phyloP scores from a whole-genome alignment of 2,329 filamentous ascomycete species.

The Aspergillus hiratsukae region DNA sequence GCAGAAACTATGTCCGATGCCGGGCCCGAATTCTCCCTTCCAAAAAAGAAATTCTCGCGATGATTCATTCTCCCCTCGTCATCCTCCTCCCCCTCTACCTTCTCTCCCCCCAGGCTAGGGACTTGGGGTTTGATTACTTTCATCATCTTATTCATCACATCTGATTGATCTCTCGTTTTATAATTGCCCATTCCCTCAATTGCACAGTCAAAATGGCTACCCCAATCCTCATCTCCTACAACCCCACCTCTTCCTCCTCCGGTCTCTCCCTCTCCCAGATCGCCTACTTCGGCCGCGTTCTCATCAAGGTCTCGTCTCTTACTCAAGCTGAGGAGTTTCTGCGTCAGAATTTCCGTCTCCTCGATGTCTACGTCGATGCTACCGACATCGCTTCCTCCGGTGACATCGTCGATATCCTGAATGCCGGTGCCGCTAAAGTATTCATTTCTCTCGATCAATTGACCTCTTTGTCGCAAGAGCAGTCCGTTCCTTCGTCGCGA shows the following conservation, averaged over 20 bases:
- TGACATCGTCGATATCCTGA: slow-evolving; percentile 74
- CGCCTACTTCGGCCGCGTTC: slow-evolving; percentile 56
- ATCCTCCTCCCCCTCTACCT: background rate
- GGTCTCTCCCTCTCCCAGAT: slow-evolving; percentile 52
- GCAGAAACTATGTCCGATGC: background rate
- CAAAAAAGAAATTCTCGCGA: background rate
- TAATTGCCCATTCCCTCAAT: background rate
- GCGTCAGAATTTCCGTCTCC: slow-evolving; percentile 51
- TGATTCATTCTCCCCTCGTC: background rate
- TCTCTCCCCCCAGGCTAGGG: background rate
- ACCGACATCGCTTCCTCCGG: slow-evolving; percentile 63
- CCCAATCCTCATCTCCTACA: slow-evolving; percentile 39
- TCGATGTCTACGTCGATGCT: slow-evolving; percentile 70
- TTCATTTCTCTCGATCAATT: slow-evolving; percentile 73
- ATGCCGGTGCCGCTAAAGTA: slow-evolving; percentile 78
- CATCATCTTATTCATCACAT: background rate
- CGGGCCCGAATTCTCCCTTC: background rate
- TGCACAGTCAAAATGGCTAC: slow-evolving; percentile 33
- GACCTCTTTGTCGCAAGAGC: slow-evolving; percentile 47
- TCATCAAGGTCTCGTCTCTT: slow-evolving; percentile 46
- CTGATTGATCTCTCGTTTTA: background rate
- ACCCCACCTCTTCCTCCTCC: slow-evolving; percentile 41
- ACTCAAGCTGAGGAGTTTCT: slow-evolving; percentile 48
- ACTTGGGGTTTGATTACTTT: background rate
- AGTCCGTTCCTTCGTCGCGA: slow-evolving; percentile 51